Conservation (phyloP, 164 flowering plant genomes). For the Brasenia schreberi region DNA sequence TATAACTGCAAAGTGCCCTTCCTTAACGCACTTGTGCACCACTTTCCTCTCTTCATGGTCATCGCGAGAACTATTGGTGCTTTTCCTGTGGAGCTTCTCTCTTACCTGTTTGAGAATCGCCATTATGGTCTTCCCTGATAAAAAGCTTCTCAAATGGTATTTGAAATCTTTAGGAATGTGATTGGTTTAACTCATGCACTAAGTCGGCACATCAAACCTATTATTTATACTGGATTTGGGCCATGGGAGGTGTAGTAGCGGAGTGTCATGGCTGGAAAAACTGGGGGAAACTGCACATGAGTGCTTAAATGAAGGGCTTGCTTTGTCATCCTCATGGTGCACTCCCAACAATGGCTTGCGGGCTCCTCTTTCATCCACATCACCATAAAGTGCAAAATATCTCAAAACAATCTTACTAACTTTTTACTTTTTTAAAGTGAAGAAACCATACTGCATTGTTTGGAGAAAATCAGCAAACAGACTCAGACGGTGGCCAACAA, state of each 20-base stretch:
- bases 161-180: neutral
- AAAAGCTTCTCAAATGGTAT: neutral
- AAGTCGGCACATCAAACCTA: neutral
- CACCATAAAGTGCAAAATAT: neutral
- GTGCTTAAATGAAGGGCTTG: neutral
- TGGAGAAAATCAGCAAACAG: too few species aligned
- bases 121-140: neutral
- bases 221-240: neutral
- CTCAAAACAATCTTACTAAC: neutral
- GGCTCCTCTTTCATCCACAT: neutral
- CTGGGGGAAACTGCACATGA: neutral
- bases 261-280: neutral
- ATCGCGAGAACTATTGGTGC: neutral
- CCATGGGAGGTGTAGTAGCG: neutral
- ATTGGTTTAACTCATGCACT: neutral
- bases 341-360: neutral
- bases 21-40: conserved; percentile 1
- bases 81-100: neutral
- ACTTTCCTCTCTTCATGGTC: neutral
- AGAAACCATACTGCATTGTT: too few species aligned
- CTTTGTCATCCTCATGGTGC: neutral
- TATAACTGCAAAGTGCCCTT: conserved; percentile 10
- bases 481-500: too few species aligned
- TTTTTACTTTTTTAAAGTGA: too few species aligned
- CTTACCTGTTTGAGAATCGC: neutral